Conservation (phyloP, 2,329 filamentous ascomycete species). For the Verticillium klebahnii region DNA sequence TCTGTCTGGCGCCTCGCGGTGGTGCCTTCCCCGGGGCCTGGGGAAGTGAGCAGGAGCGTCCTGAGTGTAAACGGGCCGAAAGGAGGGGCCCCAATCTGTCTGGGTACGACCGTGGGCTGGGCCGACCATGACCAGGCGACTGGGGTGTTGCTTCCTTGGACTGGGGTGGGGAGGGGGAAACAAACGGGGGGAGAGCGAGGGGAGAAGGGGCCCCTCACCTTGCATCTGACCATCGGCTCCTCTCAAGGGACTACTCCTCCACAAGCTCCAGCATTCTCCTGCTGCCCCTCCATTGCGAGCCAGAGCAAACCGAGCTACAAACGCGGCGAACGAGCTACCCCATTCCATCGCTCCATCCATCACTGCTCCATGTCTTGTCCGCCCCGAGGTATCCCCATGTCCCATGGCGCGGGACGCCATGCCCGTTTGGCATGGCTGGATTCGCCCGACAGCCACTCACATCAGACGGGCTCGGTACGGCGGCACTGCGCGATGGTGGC, state of each 20-base stretch:
- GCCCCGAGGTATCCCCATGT: background rate
- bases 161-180: background rate
- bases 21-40: background rate
- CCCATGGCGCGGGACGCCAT: background rate
- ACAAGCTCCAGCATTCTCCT: background rate
- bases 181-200: background rate
- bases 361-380: background rate
- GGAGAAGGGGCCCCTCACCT: background rate
- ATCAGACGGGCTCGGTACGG: background rate
- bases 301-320: background rate
- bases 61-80: slow-evolving; percentile 2
- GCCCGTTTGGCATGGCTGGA: background rate
- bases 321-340: background rate
- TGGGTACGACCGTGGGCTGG: slow-evolving; percentile 2
- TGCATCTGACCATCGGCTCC: background rate
- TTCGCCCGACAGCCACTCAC: background rate
- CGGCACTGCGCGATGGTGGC: background rate
- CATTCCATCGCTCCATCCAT: background rate
- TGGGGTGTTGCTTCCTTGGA: background rate
- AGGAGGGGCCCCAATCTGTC: slow-evolving; percentile 1
- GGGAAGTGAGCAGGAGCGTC: background rate
- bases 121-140: background rate
- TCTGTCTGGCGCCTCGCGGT: slow-evolving; percentile 6
- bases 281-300: background rate
- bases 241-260: background rate